Evolutionary conservation across 768 basidiomycete genomes (phyloP), one percentile per base, ranked within the genome.

Genomic region (Mycena metata): DNA sequence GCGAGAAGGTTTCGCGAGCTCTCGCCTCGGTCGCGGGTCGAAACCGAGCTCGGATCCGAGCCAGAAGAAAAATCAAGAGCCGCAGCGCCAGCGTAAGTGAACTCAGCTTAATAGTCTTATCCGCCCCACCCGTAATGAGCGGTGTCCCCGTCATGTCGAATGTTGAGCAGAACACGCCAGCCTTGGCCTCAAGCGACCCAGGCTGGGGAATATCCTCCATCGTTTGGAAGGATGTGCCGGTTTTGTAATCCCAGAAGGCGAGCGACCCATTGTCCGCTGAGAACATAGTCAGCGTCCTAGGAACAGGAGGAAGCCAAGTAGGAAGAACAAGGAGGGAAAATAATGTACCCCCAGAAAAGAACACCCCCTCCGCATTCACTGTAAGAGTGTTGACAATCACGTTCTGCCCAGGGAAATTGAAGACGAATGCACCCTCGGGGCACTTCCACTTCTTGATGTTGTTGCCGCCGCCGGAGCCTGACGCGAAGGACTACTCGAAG

Each of bases 401-500:
- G 69, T 98, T 96, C 78, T 99, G 98, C 0, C 98, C 98, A 49
- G 89, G 84, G 78, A 99, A 98, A 81, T 98, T 99, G 86, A 93
- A 95, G 4, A 99, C 97, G 71, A 99, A 99, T 2, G 89, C 79
- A 50, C 98, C 98, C 70, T 98, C 95, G 7, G 98, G 98, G 74
- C 96, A 98, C 75, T 97, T 98, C 97, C 97, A 99, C 79, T 99
- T 99, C 78, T 99, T 99, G 83, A 99, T 98, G 79, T 99, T 99
- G 84, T 98, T 98, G 0, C 96, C 98, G n/a, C 98, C 98, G 0
- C 97, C 94, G 26, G 95, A 96, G 55, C 94, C 98, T 4, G 92
- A 93, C 2, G 96, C n/a, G n/a, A n/a, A n/a, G n/a, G n/a, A n/a
- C n/a, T n/a, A n/a, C n/a, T n/a, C 98, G 76, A 99, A 99, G 36